Conservation (phyloP, 192 early-diverging fungal genomes). For the Gaertneriomyces semiglobifer region DNA sequence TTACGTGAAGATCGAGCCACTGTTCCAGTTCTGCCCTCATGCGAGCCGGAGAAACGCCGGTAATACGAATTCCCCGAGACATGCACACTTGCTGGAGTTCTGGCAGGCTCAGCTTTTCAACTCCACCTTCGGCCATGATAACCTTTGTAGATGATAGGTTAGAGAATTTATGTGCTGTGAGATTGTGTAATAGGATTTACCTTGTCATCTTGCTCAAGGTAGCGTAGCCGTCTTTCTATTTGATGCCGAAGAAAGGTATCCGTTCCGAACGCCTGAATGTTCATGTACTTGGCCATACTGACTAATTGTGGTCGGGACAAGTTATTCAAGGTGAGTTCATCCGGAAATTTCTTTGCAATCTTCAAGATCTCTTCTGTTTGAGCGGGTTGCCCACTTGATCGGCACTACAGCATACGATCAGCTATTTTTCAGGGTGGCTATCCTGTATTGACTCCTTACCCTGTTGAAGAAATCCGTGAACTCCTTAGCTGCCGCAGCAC, state of each 20-base stretch:
- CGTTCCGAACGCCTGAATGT: constrained; percentile 94
- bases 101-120: constrained; percentile 80
- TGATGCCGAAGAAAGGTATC: constrained; percentile 92
- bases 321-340: constrained; percentile 90
- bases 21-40: constrained; percentile 84
- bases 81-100: constrained; percentile 86
- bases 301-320: constrained; percentile 92
- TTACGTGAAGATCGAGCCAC: constrained; percentile 92
- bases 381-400: constrained; percentile 64
- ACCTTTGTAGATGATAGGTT: constrained; percentile 9
- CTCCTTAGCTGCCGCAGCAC: constrained; percentile 57
- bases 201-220: constrained; percentile 85
- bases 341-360: constrained; percentile 86
- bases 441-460: constrained; percentile 30
- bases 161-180: neutral
- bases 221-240: constrained; percentile 81
- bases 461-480: constrained; percentile 76
- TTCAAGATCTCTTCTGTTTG: constrained; percentile 78
- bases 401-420: constrained; percentile 7
- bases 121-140: constrained; percentile 74
- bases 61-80: constrained; percentile 82
- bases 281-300: constrained; percentile 93
- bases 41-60: constrained; percentile 86
- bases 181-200: constrained; percentile 21
- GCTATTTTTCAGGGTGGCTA: neutral